phyloP scores from a whole-genome alignment of 73 alveolate species.

The Symbiodinium pilosum region DNA sequence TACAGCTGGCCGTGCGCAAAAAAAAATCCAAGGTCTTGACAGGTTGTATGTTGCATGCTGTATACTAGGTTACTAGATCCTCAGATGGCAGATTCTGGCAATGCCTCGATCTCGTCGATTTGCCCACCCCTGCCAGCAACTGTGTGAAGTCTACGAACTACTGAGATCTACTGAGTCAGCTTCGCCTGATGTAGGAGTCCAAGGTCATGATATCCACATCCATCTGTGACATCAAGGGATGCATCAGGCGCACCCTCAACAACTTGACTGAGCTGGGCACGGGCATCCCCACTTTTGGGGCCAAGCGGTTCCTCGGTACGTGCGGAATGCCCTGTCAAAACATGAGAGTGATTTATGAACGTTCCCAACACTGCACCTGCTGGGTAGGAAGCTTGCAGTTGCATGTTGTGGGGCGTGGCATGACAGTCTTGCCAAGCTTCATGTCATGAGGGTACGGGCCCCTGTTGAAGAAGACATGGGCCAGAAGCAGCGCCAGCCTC shows the following conservation, averaged over 20 bases:
- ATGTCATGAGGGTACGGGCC: slow-evolving; percentile 91
- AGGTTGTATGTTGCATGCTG: too few relatives aligned
- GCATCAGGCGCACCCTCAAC: neutral
- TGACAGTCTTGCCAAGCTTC: slow-evolving; percentile 6
- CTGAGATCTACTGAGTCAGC: too few relatives aligned
- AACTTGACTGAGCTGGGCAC: neutral
- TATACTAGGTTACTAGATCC: neutral
- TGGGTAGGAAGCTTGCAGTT: too few relatives aligned
- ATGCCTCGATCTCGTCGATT: slow-evolving; percentile 79
- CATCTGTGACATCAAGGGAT: too few relatives aligned
- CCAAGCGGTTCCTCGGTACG: slow-evolving; percentile 90
- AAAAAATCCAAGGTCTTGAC: too few relatives aligned
- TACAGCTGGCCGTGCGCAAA: too few relatives aligned
- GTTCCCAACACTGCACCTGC: too few relatives aligned
- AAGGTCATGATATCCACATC: slow-evolving; percentile 85
- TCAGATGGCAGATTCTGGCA: neutral
- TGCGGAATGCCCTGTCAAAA: too few relatives aligned
- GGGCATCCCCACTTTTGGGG: slow-evolving; percentile 81
- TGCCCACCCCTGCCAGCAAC: slow-evolving; percentile 92
- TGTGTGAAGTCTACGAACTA: too few relatives aligned
- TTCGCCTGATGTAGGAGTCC: slow-evolving; percentile 61
- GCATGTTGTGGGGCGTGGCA: too few relatives aligned
- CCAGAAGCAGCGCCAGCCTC: slow-evolving; percentile 81
- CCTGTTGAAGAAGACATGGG: slow-evolving; percentile 92
- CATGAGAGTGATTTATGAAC: too few relatives aligned